Evolutionary conservation across 208 protist genomes (phyloP).

Genomic region (Lotmaria passim): DNA sequence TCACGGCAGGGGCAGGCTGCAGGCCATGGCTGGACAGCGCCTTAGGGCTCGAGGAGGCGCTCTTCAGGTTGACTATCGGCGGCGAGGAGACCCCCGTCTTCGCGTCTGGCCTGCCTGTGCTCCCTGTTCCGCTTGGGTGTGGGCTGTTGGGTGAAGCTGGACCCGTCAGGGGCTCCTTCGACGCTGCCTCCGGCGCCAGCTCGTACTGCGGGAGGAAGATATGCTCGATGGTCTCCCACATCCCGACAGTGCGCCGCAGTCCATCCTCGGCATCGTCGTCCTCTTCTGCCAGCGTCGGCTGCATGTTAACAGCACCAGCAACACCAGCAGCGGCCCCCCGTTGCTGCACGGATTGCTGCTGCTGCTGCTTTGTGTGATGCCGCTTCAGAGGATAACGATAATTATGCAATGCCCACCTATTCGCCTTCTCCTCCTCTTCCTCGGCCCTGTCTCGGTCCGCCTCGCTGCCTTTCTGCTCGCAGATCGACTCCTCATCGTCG

Average conservation of each 20-base stretch:
- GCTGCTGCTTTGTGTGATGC: background rate
- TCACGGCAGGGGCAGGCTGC: conserved; percentile 1
- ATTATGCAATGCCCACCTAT: background rate
- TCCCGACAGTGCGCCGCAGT: conserved; percentile 30
- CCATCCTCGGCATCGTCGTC: conserved; percentile 23
- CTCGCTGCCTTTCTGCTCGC: conserved; percentile 29
- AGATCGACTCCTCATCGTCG: conserved; percentile 22
- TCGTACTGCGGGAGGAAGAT: conserved; percentile 68
- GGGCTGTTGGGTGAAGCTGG: conserved; percentile 21
- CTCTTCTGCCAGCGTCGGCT: conserved; percentile 1
- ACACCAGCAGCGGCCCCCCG: background rate
- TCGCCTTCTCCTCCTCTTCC: conserved; percentile 1
- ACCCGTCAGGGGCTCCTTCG: conserved; percentile 19
- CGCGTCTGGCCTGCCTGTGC: background rate
- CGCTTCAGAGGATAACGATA: background rate
- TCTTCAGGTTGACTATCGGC: background rate
- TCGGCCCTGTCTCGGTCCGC: conserved; percentile 2
- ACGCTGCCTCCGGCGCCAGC: conserved; percentile 31
- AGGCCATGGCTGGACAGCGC: conserved; percentile 4
- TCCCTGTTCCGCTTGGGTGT: background rate
- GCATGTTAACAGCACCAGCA: background rate
- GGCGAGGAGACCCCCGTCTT: background rate
- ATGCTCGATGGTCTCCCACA: conserved; percentile 58
- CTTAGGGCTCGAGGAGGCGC: conserved; percentile 2
- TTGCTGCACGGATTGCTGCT: background rate